Evolutionary conservation across 2,329 filamentous ascomycete genomes (phyloP).

Genomic region (Penicillium glabrum): DNA sequence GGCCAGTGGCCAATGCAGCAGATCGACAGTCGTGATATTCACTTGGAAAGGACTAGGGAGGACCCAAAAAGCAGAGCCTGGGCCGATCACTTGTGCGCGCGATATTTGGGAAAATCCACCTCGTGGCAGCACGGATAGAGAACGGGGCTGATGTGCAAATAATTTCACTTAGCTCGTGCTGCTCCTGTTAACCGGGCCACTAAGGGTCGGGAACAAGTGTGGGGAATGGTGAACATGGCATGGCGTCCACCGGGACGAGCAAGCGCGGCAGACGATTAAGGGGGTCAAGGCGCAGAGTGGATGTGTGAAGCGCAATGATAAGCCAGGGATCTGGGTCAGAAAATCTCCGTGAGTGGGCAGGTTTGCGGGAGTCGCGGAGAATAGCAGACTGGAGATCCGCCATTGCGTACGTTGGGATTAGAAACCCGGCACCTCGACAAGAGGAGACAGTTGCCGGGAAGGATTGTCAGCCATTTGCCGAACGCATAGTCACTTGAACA

Average conservation of each 20-base stretch:
- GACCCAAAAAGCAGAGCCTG: constrained; percentile 1
- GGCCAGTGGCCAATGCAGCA: background rate
- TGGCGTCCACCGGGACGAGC: background rate
- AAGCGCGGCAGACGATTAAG: constrained; percentile 5
- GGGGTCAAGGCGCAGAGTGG: background rate
- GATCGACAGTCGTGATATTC: background rate
- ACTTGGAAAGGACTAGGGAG: background rate
- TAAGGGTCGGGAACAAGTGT: constrained; percentile 10
- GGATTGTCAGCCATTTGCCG: background rate
- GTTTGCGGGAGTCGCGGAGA: background rate
- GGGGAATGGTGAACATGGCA: constrained; percentile 11
- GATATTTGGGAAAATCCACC: constrained; percentile 5
- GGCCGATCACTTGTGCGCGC: constrained; percentile 3
- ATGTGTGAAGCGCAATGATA: background rate
- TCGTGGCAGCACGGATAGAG: background rate
- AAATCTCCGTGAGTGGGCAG: background rate
- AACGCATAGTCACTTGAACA: background rate
- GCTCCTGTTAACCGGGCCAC: constrained; percentile 2
- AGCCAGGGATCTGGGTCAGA: background rate
- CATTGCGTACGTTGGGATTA: background rate
- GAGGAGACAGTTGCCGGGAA: background rate
- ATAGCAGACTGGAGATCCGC: background rate
- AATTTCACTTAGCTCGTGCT: constrained; percentile 11
- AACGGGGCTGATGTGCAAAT: constrained; percentile 12
- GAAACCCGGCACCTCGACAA: background rate